Percentiles rank a stretch among this genome's conserved stretches.
Conservation (phyloP, 768 basidiomycete species). For the Mycena amicta region DNA sequence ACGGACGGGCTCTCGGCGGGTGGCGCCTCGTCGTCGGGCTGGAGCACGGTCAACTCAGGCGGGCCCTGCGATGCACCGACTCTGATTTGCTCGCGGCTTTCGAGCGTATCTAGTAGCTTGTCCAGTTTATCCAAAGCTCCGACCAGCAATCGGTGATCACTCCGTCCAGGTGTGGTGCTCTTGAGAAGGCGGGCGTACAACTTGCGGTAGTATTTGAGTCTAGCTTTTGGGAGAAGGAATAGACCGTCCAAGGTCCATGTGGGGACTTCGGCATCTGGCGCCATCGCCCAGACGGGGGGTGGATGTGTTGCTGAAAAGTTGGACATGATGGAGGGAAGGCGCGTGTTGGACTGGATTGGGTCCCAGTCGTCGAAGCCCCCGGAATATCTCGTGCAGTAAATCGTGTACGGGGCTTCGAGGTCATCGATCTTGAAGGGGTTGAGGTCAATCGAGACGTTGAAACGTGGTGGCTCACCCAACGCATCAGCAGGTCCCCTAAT, state of each 20-base stretch:
- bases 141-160: constrained; percentile 81
- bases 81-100: constrained; percentile 55
- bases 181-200: constrained; percentile 85
- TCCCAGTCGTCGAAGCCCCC: constrained; percentile 84
- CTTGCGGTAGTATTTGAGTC: constrained; percentile 91
- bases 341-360: constrained; percentile 74
- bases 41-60: constrained; percentile 27
- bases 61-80: constrained; percentile 43
- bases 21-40: constrained; percentile 51
- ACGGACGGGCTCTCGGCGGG: constrained; percentile 27
- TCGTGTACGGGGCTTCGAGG: constrained; percentile 81
- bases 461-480: constrained; percentile 71
- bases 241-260: constrained; percentile 86
- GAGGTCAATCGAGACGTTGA: constrained; percentile 17
- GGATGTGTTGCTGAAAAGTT: constrained; percentile 69
- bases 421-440: constrained; percentile 76
- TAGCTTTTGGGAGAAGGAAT: constrained; percentile 82
- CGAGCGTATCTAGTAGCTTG: constrained; percentile 65
- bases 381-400: constrained; percentile 72
- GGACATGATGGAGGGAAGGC: constrained; percentile 66
- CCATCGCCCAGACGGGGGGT: constrained; percentile 48
- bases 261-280: constrained; percentile 41
- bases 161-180: constrained; percentile 82
- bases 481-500: constrained; percentile 93
- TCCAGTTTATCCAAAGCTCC: constrained; percentile 84